Percentiles rank a stretch among this genome's conserved stretches.
These are phyloP conservation scores for Solanum microdontum DNA, from an alignment of 257 asterid genomes.

Conservation along the genomic window DNA sequence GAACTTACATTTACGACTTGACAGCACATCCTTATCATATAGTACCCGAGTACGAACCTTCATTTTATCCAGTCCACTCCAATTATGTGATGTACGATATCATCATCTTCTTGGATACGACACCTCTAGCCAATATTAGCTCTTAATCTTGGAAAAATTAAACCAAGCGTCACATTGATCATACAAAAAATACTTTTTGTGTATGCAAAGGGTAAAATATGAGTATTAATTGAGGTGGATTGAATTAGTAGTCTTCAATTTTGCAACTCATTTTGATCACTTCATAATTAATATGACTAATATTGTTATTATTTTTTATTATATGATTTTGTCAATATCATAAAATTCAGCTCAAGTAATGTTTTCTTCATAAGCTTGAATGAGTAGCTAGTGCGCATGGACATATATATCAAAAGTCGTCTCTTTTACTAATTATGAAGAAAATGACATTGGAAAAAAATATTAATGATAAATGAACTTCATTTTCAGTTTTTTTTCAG, in stretches of 20 bases:
- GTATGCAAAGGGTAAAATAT: neutral
- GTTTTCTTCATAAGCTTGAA: neutral
- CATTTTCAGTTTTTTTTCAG: constrained; percentile 21
- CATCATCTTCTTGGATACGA: neutral
- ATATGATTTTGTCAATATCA: neutral
- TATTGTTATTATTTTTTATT: neutral
- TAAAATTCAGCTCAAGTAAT: neutral
- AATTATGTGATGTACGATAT: neutral
- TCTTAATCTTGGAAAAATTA: neutral
- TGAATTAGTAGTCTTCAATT: neutral
- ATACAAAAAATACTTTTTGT: neutral
- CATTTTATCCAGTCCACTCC: neutral
- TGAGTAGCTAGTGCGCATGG: neutral
- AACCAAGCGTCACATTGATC: neutral
- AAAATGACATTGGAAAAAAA: constrained; percentile 5
- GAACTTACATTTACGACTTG: neutral
- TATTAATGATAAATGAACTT: neutral
- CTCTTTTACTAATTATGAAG: constrained; percentile 9
- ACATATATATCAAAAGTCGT: neutral
- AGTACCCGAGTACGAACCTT: neutral
- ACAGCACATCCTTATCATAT: neutral
- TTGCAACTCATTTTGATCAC: neutral
- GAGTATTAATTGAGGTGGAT: neutral
- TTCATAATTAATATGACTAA: neutral
- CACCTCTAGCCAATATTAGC: neutral